Evolutionary conservation across 2,329 filamentous ascomycete species (phyloP).

Genomic region (Fusarium decemcellulare): DNA sequence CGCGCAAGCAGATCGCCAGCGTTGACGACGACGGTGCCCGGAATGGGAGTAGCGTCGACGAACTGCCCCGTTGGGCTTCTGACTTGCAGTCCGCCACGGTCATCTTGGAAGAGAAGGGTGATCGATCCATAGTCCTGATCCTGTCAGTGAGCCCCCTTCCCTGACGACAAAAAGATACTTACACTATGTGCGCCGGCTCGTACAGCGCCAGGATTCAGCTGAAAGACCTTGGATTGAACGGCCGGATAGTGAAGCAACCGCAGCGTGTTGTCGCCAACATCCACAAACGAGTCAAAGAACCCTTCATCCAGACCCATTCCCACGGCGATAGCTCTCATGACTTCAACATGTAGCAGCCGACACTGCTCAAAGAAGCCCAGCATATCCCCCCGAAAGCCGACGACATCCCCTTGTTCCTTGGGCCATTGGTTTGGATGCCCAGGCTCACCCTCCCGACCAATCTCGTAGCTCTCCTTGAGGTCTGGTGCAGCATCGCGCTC

Average conservation of each 20-base stretch:
- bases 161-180: constrained; percentile 21
- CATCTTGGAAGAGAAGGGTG: constrained; percentile 74
- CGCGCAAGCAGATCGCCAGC: constrained; percentile 88
- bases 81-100: constrained; percentile 68
- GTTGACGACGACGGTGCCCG: constrained; percentile 88
- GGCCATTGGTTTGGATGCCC: constrained; percentile 86
- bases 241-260: constrained; percentile 84
- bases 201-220: constrained; percentile 76
- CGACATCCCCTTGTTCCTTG: constrained; percentile 51
- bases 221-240: constrained; percentile 76
- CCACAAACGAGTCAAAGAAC: constrained; percentile 84
- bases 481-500: constrained; percentile 72
- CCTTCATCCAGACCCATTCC: constrained; percentile 79
- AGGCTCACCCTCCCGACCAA: constrained; percentile 71
- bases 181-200: constrained; percentile 82
- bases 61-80: constrained; percentile 82
- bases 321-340: constrained; percentile 90
- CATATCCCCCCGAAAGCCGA: constrained; percentile 81
- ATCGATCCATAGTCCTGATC: constrained; percentile 70
- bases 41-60: constrained; percentile 86
- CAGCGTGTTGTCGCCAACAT: constrained; percentile 78
- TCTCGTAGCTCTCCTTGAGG: constrained; percentile 76
- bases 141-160: background rate
- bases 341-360: constrained; percentile 79
- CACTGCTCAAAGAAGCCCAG: constrained; percentile 80